Evolutionary conservation across 2,329 filamentous ascomycete species (phyloP).

Genomic region (Paramyrothecium sp.): DNA sequence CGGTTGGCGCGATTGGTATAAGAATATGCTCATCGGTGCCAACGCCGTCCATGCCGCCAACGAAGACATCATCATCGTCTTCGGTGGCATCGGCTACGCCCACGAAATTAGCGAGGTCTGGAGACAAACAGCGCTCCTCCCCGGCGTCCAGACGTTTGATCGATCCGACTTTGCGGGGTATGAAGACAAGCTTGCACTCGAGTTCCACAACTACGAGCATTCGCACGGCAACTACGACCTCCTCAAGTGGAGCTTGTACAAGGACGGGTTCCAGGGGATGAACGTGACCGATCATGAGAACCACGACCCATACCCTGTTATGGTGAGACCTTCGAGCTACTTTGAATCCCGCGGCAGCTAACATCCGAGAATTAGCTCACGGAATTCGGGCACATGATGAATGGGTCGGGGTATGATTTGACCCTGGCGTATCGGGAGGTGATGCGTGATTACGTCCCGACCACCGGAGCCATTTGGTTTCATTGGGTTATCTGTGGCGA

Average conservation of each 20-base stretch:
- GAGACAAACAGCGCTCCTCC: not conserved
- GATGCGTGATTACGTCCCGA: conserved; percentile 45
- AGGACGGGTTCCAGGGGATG: conserved; percentile 40
- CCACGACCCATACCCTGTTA: conserved; percentile 34
- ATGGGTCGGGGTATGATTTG: conserved; percentile 38
- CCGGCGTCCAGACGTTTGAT: not conserved
- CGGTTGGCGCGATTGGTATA: not conserved
- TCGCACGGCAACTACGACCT: not conserved
- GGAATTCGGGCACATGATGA: conserved; percentile 54
- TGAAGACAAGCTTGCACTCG: not conserved
- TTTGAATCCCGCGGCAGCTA: no score
- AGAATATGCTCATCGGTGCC: not conserved
- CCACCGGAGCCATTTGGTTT: conserved; percentile 51
- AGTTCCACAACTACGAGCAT: not conserved
- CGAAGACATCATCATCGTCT: not conserved
- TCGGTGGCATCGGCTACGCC: not conserved
- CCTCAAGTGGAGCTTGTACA: not conserved
- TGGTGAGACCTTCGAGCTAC: conserved; percentile 31
- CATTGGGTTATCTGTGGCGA: conserved; percentile 57
- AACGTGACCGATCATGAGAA: conserved; percentile 30
- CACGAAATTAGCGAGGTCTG: not conserved
- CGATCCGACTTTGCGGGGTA: not conserved
- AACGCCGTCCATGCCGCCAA: not conserved
- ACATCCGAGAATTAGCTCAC: conserved; percentile 34
- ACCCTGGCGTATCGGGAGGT: conserved; percentile 49